Conservation (phyloP, 2,329 filamentous ascomycete genomes). For the Aspergillus vadensis region DNA sequence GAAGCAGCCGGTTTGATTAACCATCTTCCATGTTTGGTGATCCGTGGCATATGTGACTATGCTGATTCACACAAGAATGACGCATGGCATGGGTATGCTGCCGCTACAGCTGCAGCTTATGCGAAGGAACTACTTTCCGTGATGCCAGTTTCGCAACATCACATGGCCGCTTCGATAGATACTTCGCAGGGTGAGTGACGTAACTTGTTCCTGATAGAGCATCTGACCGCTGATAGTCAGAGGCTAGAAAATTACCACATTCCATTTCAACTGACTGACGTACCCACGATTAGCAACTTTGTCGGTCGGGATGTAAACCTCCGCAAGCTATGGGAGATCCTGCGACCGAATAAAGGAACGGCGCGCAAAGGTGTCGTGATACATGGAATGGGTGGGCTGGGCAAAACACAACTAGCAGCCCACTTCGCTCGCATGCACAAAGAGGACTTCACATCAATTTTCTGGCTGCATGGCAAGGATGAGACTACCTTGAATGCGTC, state of each 20-base stretch:
- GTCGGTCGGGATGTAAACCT: neutral
- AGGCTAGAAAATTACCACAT: neutral
- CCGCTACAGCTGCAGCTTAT: slow-evolving; percentile 13
- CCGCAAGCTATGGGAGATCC: neutral
- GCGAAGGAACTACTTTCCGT: slow-evolving; percentile 7
- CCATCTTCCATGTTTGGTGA: slow-evolving; percentile 15
- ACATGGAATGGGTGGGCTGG: slow-evolving; percentile 1
- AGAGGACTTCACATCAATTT: neutral
- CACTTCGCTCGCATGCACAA: neutral
- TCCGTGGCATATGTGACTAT: slow-evolving; percentile 25
- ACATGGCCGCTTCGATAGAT: no score
- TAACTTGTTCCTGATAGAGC: no score
- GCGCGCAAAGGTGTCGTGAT: neutral
- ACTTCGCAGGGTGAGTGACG: no score
- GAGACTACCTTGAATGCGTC: neutral
- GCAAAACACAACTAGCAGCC: slow-evolving; percentile 6
- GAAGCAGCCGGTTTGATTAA: slow-evolving; percentile 15
- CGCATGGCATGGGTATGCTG: slow-evolving; percentile 7
- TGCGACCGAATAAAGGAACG: neutral
- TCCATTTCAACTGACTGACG: neutral
- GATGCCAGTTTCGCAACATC: no score
- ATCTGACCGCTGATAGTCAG: neutral
- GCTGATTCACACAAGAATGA: slow-evolving; percentile 14
- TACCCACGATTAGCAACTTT: neutral
- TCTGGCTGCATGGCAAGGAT: slow-evolving; percentile 2